Evolutionary conservation across 306 rosid genomes (phyloP).

Genomic region (Trifolium subterraneum): DNA sequence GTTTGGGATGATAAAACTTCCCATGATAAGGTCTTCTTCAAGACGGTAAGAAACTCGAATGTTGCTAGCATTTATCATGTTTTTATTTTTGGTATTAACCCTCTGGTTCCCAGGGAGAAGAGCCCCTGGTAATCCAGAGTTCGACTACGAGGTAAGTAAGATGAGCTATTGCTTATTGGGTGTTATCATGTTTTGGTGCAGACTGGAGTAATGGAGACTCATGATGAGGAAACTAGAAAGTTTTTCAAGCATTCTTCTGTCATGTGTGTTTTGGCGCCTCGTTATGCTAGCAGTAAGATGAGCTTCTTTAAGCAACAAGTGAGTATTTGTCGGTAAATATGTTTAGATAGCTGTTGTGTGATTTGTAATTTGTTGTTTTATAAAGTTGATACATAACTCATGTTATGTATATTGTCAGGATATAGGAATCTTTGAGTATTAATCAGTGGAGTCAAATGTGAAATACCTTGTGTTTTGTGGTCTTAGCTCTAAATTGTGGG

Average conservation of each 20-base stretch:
- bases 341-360: not conserved
- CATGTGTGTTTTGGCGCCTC: conserved; percentile 80
- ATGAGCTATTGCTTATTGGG: conserved; percentile 3
- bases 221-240: conserved; percentile 83
- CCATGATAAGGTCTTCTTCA: conserved; percentile 60
- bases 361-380: conserved; percentile 14
- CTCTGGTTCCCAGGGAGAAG: too few relatives aligned
- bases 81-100: not conserved
- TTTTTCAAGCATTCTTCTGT: conserved; percentile 97
- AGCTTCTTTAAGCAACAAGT: conserved; percentile 80
- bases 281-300: conserved; percentile 80
- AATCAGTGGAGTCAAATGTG: conserved; percentile 44
- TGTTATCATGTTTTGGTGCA: conserved; percentile 48
- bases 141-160: not conserved
- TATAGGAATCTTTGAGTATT: conserved; percentile 46
- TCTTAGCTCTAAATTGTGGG: conserved; percentile 42
- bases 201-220: conserved; percentile 88
- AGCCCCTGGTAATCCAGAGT: too few relatives aligned
- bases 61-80: not conserved
- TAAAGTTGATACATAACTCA: conserved; percentile 39
- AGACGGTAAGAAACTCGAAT: conserved; percentile 52
- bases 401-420: conserved; percentile 45
- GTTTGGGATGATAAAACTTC: conserved; percentile 98
- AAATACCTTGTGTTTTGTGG: conserved; percentile 48
- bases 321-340: conserved; percentile 66